Evolutionary conservation across 2,329 filamentous ascomycete genomes (phyloP).

Genomic region (Botrytis paeoniae): DNA sequence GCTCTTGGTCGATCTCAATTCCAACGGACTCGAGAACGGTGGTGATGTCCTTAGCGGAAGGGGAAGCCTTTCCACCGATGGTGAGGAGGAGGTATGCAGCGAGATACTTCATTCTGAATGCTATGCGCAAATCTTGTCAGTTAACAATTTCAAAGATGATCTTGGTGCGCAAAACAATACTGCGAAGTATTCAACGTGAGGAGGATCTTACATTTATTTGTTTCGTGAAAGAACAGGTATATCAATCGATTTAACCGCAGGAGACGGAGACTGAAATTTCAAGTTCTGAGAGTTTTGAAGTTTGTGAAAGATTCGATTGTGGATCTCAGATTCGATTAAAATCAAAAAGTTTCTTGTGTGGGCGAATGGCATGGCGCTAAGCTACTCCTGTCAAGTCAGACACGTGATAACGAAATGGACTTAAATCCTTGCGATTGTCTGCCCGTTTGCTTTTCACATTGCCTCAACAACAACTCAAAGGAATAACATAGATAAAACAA

Average conservation of each 20-base stretch:
- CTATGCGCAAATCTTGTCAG: constrained; percentile 39
- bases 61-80: constrained; percentile 88
- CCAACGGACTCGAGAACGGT: constrained; percentile 87
- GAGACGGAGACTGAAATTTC: constrained; percentile 99
- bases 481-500: constrained; percentile 8
- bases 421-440: constrained; percentile 10
- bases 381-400: background rate
- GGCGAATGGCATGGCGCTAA: constrained; percentile 4
- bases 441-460: constrained; percentile 4
- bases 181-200: background rate
- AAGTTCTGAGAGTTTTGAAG: constrained; percentile 51
- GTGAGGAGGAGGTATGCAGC: constrained; percentile 97
- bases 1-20: constrained; percentile 87
- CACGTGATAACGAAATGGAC: constrained; percentile 11
- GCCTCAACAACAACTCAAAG: constrained; percentile 11
- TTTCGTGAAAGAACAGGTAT: constrained; percentile 65
- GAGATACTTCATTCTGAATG: constrained; percentile 96
- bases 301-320: constrained; percentile 18
- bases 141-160: background rate
- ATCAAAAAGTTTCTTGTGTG: constrained; percentile 19
- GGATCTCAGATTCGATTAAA: constrained; percentile 19
- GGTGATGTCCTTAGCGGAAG: constrained; percentile 84
- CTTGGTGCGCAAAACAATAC: background rate
- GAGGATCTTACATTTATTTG: constrained; percentile 32
- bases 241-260: constrained; percentile 99